phyloP scores from a whole-genome alignment of 2,329 filamentous ascomycete species.

The Chalaropsis thielavioides region DNA sequence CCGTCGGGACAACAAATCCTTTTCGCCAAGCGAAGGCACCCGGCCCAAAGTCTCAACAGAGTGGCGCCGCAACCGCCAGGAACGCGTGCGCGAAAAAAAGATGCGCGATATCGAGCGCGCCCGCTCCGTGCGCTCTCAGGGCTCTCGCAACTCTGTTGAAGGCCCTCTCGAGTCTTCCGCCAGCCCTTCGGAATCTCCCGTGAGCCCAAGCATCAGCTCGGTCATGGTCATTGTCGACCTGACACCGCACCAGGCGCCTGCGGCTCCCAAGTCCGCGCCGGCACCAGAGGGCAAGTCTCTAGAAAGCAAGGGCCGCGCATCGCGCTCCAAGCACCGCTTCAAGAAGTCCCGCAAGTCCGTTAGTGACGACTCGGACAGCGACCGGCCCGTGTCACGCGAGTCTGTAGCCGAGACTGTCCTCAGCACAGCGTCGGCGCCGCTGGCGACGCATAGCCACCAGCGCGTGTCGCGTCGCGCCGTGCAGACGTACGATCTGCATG shows the following conservation, averaged over 20 bases:
- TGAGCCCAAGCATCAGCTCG: slow-evolving; percentile 23
- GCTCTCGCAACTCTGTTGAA: slow-evolving; percentile 6
- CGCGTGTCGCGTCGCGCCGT: slow-evolving; percentile 8
- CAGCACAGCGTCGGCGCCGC: background rate
- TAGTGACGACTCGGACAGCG: background rate
- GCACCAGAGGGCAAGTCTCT: background rate
- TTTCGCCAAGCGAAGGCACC: background rate
- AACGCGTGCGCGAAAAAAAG: slow-evolving; percentile 29
- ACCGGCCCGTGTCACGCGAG: background rate
- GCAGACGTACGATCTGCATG: slow-evolving; percentile 27
- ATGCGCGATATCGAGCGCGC: slow-evolving; percentile 29
- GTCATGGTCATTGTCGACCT: slow-evolving; percentile 30
- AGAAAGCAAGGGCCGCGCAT: background rate
- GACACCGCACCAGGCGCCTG: slow-evolving; percentile 22
- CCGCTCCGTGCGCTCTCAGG: slow-evolving; percentile 21
- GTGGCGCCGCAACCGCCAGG: slow-evolving; percentile 19
- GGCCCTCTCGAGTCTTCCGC: background rate
- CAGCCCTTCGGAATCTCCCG: background rate
- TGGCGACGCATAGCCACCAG: slow-evolving; percentile 18
- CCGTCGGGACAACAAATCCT: slow-evolving; percentile 10
- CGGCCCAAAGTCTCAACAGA: slow-evolving; percentile 10
- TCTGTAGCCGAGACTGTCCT: slow-evolving; percentile 8
- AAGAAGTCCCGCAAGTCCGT: background rate
- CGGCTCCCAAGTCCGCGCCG: background rate
- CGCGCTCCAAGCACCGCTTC: background rate